A percentile compares a stretch with the other conserved stretches of the same genome.
Evolutionary conservation across 257 asterid species (phyloP).

Genomic region (Solanum corneliomulleri): DNA sequence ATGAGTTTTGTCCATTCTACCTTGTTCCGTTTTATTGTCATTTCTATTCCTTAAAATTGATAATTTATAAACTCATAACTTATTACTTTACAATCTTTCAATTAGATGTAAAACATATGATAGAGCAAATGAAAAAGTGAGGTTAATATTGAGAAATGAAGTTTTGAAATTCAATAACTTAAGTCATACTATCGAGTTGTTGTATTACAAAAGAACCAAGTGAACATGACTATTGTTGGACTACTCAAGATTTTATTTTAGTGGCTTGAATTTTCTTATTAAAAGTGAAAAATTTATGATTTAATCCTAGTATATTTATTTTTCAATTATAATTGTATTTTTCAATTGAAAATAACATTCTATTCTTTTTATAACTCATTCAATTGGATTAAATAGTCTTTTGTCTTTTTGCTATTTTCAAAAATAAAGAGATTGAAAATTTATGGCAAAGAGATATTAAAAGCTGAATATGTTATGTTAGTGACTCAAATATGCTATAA

Average conservation of each 20-base stretch:
- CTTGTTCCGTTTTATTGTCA: too few relatives aligned
- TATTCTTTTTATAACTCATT: neutral
- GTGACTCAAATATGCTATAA: neutral
- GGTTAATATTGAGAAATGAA: neutral
- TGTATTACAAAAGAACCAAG: neutral
- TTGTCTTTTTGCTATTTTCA: neutral
- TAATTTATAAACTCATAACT: too few relatives aligned
- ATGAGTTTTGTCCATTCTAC: neutral
- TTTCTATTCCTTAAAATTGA: neutral
- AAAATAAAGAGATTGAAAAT: neutral
- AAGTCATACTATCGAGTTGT: too few relatives aligned
- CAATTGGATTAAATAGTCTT: neutral
- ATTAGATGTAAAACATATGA: neutral
- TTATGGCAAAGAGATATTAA: too few relatives aligned
- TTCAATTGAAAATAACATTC: neutral
- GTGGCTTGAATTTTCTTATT: neutral
- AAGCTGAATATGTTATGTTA: neutral
- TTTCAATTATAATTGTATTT: too few relatives aligned
- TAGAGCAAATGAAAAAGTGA: neutral
- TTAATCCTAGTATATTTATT: too few relatives aligned
- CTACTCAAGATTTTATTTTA: neutral
- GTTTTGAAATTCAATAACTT: too few relatives aligned
- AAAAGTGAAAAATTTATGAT: neutral
- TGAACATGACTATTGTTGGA: neutral
- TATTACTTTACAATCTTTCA: too few relatives aligned